phyloP scores from a whole-genome alignment of 1,139 yeast genomes.

The Geotrichum europaeum region DNA sequence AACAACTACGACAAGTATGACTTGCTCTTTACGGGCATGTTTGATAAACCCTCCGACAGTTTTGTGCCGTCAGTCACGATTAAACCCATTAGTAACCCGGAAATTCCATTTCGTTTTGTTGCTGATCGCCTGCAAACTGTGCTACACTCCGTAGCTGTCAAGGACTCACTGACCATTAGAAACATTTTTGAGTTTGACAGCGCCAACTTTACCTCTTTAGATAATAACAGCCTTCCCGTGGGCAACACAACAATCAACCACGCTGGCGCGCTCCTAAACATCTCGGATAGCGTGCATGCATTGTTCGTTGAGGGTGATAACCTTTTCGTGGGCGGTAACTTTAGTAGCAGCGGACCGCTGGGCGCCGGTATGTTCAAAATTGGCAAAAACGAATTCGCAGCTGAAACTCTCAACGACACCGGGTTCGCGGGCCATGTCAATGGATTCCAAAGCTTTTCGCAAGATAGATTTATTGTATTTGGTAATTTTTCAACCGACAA shows the following conservation, averaged over 20 bases:
- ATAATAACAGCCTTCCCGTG: constrained; percentile 36
- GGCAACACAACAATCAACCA: constrained; percentile 65
- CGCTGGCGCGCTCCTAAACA: constrained; percentile 42
- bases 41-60: constrained; percentile 45
- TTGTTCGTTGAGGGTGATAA: constrained; percentile 18
- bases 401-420: constrained; percentile 32
- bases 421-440: constrained; percentile 32
- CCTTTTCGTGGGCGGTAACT: constrained; percentile 49
- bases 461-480: constrained; percentile 31
- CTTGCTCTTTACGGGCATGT: constrained; percentile 60
- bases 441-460: constrained; percentile 5
- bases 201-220: constrained; percentile 50
- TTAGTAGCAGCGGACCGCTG: constrained; percentile 35
- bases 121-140: constrained; percentile 64
- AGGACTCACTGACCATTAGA: constrained; percentile 43
- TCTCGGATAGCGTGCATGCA: constrained; percentile 12
- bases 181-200: constrained; percentile 79
- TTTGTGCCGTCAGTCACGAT: constrained; percentile 45
- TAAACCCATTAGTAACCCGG: constrained; percentile 36
- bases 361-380: constrained; percentile 25
- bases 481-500: constrained; percentile 36
- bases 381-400: constrained; percentile 26
- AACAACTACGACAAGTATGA: constrained; percentile 79
- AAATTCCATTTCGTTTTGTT: constrained; percentile 48
- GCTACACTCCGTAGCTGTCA: constrained; percentile 41